These are phyloP conservation scores for Hygrocybe coccinea DNA, from an alignment of 768 basidiomycete species.

Conservation along the genomic window DNA sequence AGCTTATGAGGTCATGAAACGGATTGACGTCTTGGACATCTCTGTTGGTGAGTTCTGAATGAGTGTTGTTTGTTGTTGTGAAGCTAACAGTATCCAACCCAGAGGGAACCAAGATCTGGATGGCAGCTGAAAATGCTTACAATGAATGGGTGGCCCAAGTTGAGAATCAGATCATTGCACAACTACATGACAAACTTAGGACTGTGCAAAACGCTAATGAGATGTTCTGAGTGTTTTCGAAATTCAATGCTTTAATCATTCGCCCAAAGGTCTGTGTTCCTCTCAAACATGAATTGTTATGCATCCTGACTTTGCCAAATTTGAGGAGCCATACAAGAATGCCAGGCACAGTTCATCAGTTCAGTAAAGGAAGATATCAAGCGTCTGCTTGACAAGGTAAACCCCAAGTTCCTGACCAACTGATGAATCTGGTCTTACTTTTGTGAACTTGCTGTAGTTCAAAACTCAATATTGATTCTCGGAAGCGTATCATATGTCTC, in stretches of 20 bases:
- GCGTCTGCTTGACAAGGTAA: conserved; percentile 84
- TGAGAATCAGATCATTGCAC: conserved; percentile 97
- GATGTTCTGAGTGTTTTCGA: conserved; percentile 99
- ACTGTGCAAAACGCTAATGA: conserved; percentile 97
- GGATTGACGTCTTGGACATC: conserved; percentile 93
- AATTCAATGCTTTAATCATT: conserved; percentile 96
- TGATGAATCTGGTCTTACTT: neutral
- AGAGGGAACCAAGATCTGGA: conserved; percentile 99
- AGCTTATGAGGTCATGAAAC: conserved; percentile 95
- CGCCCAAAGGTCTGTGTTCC: conserved; percentile 73
- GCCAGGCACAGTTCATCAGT: conserved; percentile 97
- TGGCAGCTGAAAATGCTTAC: conserved; percentile 94
- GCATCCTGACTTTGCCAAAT: conserved; percentile 46
- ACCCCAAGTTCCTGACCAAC: neutral
- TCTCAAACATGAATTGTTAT: neutral
- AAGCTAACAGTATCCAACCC: conserved; percentile 4
- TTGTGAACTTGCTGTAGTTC: conserved; percentile 52
- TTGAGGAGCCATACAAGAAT: conserved; percentile 97
- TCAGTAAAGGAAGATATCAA: conserved; percentile 99
- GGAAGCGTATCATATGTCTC: conserved; percentile 96
- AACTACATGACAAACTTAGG: conserved; percentile 84
- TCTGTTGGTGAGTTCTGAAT: conserved; percentile 64
- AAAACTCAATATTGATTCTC: conserved; percentile 95
- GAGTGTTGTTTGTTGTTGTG: neutral
- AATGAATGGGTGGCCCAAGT: conserved; percentile 96